Conservation (phyloP, 352 stramenopile genomes). For the Phytophthora constricta region DNA sequence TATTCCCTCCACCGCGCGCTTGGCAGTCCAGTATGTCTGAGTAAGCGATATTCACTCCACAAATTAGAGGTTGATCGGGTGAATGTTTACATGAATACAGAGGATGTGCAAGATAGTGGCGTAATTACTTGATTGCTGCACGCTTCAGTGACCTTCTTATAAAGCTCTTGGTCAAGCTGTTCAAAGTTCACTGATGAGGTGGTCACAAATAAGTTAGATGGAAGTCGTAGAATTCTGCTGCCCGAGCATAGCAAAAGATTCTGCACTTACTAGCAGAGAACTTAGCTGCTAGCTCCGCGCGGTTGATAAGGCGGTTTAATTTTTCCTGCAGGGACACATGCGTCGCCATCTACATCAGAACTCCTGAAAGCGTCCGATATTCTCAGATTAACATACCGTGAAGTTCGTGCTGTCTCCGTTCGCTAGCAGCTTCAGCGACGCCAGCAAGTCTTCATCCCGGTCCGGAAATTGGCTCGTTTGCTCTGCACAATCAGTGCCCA, state of each 20-base stretch:
- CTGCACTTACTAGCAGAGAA: constrained; percentile 66
- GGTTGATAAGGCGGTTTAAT: constrained; percentile 82
- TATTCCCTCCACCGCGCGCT: constrained; percentile 80
- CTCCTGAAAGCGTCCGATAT: too few relatives aligned
- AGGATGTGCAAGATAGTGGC: neutral
- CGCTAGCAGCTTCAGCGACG: constrained; percentile 70
- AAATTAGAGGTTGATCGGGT: too few relatives aligned
- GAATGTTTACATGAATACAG: too few relatives aligned
- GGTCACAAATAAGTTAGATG: too few relatives aligned
- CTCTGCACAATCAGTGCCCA: constrained; percentile 46
- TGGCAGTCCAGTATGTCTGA: constrained; percentile 74
- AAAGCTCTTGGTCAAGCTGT: constrained; percentile 83
- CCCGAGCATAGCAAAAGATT: too few relatives aligned
- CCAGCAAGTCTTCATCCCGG: constrained; percentile 80
- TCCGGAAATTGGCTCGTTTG: constrained; percentile 87
- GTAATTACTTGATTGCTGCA: constrained; percentile 58
- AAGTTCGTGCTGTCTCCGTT: constrained; percentile 79
- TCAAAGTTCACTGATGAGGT: constrained; percentile 76
- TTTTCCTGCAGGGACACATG: constrained; percentile 65
- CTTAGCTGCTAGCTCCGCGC: constrained; percentile 83
- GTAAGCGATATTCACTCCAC: neutral
- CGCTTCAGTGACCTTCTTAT: constrained; percentile 67
- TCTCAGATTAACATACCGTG: constrained; percentile 47
- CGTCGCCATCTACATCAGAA: too few relatives aligned
- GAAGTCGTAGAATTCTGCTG: too few relatives aligned